phyloP scores from a whole-genome alignment of 2,329 filamentous ascomycete genomes.

The Botryotinia globosa region DNA sequence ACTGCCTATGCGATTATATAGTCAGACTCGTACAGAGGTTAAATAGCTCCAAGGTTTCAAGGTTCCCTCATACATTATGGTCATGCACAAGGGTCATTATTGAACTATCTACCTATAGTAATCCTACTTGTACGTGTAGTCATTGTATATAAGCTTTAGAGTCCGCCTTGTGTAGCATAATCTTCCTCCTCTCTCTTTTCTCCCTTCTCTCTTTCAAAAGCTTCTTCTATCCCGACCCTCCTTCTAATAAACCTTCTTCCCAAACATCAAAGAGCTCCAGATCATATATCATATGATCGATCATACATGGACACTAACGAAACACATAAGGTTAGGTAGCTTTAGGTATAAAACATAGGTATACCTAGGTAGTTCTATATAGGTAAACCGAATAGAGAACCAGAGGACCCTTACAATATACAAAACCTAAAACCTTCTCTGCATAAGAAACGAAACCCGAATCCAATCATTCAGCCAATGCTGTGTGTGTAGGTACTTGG shows the following conservation, averaged over 20 bases:
- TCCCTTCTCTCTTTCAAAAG: not conserved
- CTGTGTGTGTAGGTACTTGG: not conserved
- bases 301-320: not conserved
- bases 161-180: not conserved
- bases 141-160: not conserved
- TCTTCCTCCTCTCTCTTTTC: not conserved
- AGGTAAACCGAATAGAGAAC: not conserved
- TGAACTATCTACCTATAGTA: too few relatives aligned
- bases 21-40: not conserved
- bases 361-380: not conserved
- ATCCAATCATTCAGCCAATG: slow-evolving; percentile 2
- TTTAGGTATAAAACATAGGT: not conserved
- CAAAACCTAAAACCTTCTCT: not conserved
- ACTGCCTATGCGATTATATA: not conserved
- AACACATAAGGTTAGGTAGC: not conserved
- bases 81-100: not conserved
- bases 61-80: not conserved
- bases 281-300: not conserved
- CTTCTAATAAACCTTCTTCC: not conserved
- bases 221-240: not conserved
- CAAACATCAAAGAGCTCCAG: not conserved
- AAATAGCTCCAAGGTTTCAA: not conserved
- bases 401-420: not conserved
- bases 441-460: not conserved
- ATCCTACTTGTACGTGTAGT: not conserved